Evolutionary conservation across 441 rosid species (phyloP), one percentile per base, ranked within the genome.

Genomic region (Bruguiera hainesii): DNA sequence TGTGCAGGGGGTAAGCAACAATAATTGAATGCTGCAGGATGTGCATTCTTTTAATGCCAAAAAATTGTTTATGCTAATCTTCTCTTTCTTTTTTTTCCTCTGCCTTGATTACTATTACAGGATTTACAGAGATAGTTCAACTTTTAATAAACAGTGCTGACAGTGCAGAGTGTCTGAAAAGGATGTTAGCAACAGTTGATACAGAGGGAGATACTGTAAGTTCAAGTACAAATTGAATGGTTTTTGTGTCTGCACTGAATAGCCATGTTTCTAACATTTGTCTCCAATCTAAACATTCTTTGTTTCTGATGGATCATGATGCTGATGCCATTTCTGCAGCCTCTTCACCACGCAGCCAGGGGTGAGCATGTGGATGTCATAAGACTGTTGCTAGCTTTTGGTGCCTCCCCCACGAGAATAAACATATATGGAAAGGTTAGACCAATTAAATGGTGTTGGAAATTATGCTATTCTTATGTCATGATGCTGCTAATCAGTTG

Each of bases 321-420:
- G 26, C 30, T 5, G 31, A 23, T 26, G 20, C 73, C 68, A 25
- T 35, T 65, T 65, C 58, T 75, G 66, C 76, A 94, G 98, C 98
- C 99, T 66, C 93, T 94, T 75, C 99, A 94, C 79, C 93, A 89
- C 49, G 94, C 97, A 25, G 97, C 96, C 51, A 84, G 98, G 77
- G 97, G 94, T 59, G 96, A 89, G 52, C 98, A 91, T 64, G 81
- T 61, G 7, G 85, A 86, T 49, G 89, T 91, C 63, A 72, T 91
- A 64, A 82, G 85, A 46, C 78, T 86, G 74, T 81, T 94, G 74
- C 81, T 94, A 68, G 76, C 82, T 56, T 76, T 84, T 60, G 94
- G 97, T 26, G 92, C 98, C 76, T 88, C 91, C 61, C 79, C 83
- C n/a, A 77, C 83, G 5, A 76, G 65, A 63, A 56, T 70, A 66